A percentile compares a stretch with the other conserved stretches of the same genome.
Evolutionary conservation across 441 rosid genomes (phyloP).

Genomic region (Euphorbia celastroides): DNA sequence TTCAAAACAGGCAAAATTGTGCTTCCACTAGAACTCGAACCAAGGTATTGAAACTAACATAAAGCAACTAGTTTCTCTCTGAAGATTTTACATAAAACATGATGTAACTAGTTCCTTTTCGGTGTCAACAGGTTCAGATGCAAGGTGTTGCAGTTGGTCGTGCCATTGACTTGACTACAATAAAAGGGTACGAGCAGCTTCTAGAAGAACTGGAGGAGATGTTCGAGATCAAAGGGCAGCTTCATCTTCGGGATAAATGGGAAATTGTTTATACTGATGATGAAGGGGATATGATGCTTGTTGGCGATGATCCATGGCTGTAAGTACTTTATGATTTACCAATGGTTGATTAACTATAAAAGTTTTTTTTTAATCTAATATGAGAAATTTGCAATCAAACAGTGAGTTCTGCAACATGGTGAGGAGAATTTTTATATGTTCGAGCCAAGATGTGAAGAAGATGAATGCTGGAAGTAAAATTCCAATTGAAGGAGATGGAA

Average conservation of each 20-base stretch:
- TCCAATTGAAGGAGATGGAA: constrained; percentile 40
- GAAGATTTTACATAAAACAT: no score
- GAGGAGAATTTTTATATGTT: constrained; percentile 62
- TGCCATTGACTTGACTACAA: constrained; percentile 62
- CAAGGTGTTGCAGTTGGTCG: constrained; percentile 92
- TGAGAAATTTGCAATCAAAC: constrained; percentile 17
- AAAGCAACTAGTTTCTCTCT: neutral
- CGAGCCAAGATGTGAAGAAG: constrained; percentile 74
- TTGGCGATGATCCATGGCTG: constrained; percentile 93
- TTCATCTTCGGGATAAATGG: constrained; percentile 59
- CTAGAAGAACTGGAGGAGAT: constrained; percentile 68
- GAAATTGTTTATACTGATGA: constrained; percentile 73
- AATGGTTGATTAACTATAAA: neutral
- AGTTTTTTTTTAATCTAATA: neutral
- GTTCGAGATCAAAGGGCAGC: constrained; percentile 81
- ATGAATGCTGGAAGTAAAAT: constrained; percentile 42
- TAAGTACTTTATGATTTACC: constrained; percentile 31
- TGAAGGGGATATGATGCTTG: constrained; percentile 92
- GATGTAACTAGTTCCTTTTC: neutral
- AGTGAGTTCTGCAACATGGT: constrained; percentile 95
- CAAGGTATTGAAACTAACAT: constrained; percentile 45
- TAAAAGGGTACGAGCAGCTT: constrained; percentile 70
- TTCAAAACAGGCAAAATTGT: constrained; percentile 49
- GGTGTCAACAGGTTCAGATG: constrained; percentile 72
- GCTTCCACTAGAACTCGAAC: constrained; percentile 61